These are phyloP conservation scores for cucumber (Cucumis sativus) DNA, from an alignment of 306 rosid species.

Conservation along the genomic window Cucumber_9930_V3 NC_026658.2:24251001-24251500, in stretches of 20 bases:
- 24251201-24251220: not conserved
- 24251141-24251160: too few relatives aligned
- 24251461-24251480: not conserved
- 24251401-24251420: not conserved
- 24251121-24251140: too few relatives aligned
- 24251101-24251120: too few relatives aligned
- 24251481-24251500: not conserved
- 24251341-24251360: not conserved
- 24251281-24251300: not conserved
- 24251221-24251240: not conserved
- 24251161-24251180: too few relatives aligned
- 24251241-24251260: not conserved
- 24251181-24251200: not conserved
- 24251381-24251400: not conserved
- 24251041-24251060: too few relatives aligned
- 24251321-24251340: constrained; percentile 7
- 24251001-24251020: not conserved
- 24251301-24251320: not conserved
- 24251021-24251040: too few relatives aligned
- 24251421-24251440: not conserved
- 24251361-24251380: not conserved
- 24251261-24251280: not conserved
- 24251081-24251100: too few relatives aligned
- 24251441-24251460: not conserved
- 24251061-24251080: too few relatives aligned